Conservation (phyloP, 148 eudicot species). For the Drosera capensis region DNA sequence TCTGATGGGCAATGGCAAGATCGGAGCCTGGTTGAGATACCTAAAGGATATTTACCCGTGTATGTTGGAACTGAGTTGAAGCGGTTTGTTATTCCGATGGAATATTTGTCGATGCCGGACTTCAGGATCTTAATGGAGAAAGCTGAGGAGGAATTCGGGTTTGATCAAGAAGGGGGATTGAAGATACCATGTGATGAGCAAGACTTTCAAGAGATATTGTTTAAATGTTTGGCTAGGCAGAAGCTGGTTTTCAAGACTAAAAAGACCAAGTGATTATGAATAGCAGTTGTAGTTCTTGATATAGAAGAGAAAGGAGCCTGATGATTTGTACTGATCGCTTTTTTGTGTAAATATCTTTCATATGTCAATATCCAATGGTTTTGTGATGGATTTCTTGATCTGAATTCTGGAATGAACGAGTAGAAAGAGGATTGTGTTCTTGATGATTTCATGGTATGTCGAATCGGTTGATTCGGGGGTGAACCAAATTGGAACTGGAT, state of each 20-base stretch:
- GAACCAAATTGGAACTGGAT: too few relatives aligned
- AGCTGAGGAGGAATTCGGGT: conserved; percentile 15
- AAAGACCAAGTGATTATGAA: too few relatives aligned
- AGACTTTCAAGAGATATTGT: not conserved
- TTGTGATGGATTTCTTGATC: too few relatives aligned
- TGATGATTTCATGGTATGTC: too few relatives aligned
- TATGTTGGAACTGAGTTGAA: conserved; percentile 12
- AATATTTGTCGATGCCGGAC: conserved; percentile 13
- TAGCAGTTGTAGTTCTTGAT: not conserved
- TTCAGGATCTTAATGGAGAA: conserved; percentile 6
- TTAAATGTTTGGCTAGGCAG: not conserved
- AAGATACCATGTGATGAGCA: conserved; percentile 8
- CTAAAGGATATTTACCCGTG: conserved; percentile 12
- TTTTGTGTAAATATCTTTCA: too few relatives aligned
- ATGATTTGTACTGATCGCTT: too few relatives aligned
- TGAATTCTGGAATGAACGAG: too few relatives aligned
- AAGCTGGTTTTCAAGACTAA: not conserved
- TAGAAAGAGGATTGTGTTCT: too few relatives aligned
- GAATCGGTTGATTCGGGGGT: too few relatives aligned
- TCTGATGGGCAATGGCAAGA: not conserved
- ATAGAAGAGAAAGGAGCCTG: too few relatives aligned
- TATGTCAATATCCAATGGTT: too few relatives aligned
- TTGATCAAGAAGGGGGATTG: conserved; percentile 12
- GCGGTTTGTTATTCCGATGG: conserved; percentile 10
- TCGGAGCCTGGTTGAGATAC: not conserved